Evolutionary conservation across 2,329 filamentous ascomycete species (phyloP).

Genomic region (Talaromyces sp.): DNA sequence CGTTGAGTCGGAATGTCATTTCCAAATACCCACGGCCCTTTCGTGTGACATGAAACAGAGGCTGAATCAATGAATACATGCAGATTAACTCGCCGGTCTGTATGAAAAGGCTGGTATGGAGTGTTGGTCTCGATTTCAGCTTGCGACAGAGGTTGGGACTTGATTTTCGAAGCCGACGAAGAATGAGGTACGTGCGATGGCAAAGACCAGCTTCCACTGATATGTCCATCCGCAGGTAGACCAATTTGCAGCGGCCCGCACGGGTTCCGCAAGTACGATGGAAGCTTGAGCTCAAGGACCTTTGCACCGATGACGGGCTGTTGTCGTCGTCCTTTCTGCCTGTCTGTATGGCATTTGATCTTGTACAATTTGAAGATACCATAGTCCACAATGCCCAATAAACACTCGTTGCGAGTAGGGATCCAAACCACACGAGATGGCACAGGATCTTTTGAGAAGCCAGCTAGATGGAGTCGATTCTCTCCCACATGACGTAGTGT

Average conservation of each 20-base stretch:
- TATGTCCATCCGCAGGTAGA: conserved; percentile 46
- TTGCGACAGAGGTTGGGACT: conserved; percentile 61
- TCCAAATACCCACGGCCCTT: conserved; percentile 53
- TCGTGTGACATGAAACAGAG: conserved; percentile 36
- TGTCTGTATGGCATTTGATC: conserved; percentile 42
- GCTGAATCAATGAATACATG: conserved; percentile 57
- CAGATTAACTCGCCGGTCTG: conserved; percentile 77
- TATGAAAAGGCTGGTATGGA: conserved; percentile 94
- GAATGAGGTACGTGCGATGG: conserved; percentile 40
- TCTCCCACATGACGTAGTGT: conserved; percentile 48
- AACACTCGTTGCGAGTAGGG: conserved; percentile 39
- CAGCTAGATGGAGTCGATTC: conserved; percentile 46
- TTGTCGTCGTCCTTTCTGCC: conserved; percentile 53
- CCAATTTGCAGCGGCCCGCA: conserved; percentile 56
- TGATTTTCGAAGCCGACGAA: conserved; percentile 35
- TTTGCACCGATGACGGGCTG: conserved; percentile 54
- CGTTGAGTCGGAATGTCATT: conserved; percentile 47
- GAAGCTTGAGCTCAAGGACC: conserved; percentile 65
- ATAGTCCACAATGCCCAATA: conserved; percentile 45
- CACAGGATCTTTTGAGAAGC: conserved; percentile 36
- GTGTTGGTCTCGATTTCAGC: conserved; percentile 95
- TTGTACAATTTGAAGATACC: conserved; percentile 45
- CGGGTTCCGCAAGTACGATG: conserved; percentile 57
- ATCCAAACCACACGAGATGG: conserved; percentile 47
- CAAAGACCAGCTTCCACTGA: conserved; percentile 42